Base-by-base conservation (phyloP, 108 stramenopile genomes). In the Pseudonitzschia pungens region DNA sequence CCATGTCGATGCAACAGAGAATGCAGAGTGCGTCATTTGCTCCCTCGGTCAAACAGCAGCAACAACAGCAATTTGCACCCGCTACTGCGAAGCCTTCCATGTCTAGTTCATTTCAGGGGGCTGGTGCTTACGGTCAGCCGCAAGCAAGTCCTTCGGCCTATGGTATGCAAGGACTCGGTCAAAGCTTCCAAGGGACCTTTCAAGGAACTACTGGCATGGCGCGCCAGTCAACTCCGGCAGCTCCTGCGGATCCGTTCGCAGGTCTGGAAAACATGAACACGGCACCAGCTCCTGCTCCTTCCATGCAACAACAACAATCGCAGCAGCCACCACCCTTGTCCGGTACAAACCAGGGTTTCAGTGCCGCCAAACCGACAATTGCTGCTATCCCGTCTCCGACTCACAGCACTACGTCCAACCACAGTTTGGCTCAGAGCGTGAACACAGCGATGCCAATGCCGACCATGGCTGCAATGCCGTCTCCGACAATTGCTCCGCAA, bases 161-260 rank as follows among this genome's bases (percentile, higher is more conserved):
- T 48, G 43, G 24, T 45, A 16, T 58, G 70, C 78, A 75, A 69
- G 60, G 32, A 7, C 26, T 22, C 32, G 44, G 31, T 26, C 26
- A 45, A 26, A 67, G 66, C 66, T 67, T 45, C 43, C 66, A 67
- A 28, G 45, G 27, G 9, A 28, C 29, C 27, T 56, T 22, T 54
- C 45, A 41, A 5, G 43, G 36, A 59, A 68, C 45, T 29, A 59
- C 28, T 9, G 43, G 36, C 60, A 60, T 58, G 4, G 70, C 28
- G n/a, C 86, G 69, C 21, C 77, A 68, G 85, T 77, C 75, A 70
- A 56, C 72, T 42, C 83, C 84, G 50, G 79, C 69, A 18, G 32
- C 83, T 11, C 14, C 1, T 2, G 83, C 72, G 45, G 93, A 95
- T 83, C 93, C 93, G 18, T 95, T 95, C 83, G 93, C 93, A 54